Conservation (phyloP, 1,139 yeast species). For the Blastobotrys raffinosifermentans region DNA sequence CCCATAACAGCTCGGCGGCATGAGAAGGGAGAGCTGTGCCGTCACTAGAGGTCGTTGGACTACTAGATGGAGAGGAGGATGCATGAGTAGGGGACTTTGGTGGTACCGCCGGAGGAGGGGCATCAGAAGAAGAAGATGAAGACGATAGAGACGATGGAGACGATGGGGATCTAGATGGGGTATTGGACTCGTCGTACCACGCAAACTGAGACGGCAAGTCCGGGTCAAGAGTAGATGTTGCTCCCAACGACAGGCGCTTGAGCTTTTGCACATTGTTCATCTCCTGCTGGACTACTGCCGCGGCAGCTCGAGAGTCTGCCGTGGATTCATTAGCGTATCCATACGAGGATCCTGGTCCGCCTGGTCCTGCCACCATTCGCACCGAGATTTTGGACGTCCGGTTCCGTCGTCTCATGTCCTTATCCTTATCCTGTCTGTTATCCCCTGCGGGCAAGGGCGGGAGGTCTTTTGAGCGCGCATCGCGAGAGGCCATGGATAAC, state of each 20-base stretch:
- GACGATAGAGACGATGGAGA: conserved; percentile 10
- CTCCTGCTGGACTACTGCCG: conserved; percentile 45
- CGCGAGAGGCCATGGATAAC: too few relatives aligned
- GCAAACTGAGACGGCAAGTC: conserved; percentile 35
- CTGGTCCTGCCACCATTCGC: conserved; percentile 4
- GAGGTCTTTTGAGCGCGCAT: conserved; percentile 3
- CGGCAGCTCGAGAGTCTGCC: conserved; percentile 24
- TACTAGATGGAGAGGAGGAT: conserved; percentile 10
- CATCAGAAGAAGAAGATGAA: conserved; percentile 11
- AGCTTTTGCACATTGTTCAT: conserved; percentile 42
- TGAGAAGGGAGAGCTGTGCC: conserved; percentile 23
- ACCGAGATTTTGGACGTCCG: conserved; percentile 3
- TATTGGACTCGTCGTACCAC: conserved; percentile 10
- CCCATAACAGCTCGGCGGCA: conserved; percentile 57
- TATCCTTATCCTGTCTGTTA: neutral
- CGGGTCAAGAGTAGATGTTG: conserved; percentile 40
- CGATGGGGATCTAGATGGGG: neutral
- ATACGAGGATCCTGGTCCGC: conserved; percentile 4
- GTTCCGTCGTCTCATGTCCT: neutral
- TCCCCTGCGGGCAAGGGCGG: conserved; percentile 3
- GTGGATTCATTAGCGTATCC: conserved; percentile 7
- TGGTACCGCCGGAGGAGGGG: conserved; percentile 9
- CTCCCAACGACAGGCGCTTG: conserved; percentile 44
- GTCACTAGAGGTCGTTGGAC: neutral
- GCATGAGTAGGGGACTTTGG: conserved; percentile 14